phyloP scores from a whole-genome alignment of 306 rosid species.

The Quercus gilva region DNA sequence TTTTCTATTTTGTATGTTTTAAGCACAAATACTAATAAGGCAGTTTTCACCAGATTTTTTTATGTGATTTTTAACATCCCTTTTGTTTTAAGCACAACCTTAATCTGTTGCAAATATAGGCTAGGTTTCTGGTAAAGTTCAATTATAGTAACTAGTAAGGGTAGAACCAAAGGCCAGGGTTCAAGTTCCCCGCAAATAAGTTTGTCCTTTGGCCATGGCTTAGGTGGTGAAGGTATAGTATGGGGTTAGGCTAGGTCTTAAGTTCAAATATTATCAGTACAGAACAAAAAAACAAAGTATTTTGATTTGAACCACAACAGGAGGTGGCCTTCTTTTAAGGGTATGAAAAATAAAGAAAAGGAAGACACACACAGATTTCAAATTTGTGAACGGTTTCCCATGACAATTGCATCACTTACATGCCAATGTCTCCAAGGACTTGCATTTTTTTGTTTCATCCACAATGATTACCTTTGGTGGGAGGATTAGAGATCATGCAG shows the following conservation, averaged over 20 bases:
- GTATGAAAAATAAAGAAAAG: neutral
- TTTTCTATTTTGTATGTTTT: neutral
- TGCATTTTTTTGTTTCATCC: neutral
- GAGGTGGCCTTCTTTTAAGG: neutral
- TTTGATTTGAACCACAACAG: neutral
- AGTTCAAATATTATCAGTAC: conserved; percentile 9
- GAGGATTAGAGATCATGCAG: too few species aligned
- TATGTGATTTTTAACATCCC: neutral
- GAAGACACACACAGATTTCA: neutral
- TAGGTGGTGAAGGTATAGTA: neutral
- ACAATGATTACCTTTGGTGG: too few species aligned
- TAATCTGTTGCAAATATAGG: neutral
- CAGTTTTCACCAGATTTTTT: conserved; percentile 2
- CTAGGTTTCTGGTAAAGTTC: neutral
- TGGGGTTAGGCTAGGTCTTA: neutral
- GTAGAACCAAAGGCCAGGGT: neutral
- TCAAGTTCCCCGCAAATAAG: neutral
- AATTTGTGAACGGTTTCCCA: neutral
- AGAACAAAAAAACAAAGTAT: neutral
- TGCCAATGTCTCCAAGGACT: neutral
- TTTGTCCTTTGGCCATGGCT: conserved; percentile 1
- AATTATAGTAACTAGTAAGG: neutral
- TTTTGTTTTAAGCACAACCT: neutral
- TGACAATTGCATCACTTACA: neutral
- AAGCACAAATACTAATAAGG: neutral